A percentile compares a stretch with the other conserved stretches of the same genome.
phyloP scores from a whole-genome alignment of 257 asterid genomes.

The Henckelia pumila region DNA sequence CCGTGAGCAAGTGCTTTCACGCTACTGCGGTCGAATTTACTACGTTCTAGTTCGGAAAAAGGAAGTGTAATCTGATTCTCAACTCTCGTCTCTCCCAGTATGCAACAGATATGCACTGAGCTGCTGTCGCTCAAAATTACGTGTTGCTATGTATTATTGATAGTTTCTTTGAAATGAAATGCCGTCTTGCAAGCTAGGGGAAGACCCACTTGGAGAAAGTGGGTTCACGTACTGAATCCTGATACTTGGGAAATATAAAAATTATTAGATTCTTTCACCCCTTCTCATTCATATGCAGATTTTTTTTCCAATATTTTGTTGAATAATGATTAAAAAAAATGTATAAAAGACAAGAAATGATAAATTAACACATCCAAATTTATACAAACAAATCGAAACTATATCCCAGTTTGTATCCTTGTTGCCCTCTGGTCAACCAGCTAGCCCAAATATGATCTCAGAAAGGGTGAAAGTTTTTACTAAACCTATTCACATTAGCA shows the following conservation, averaged over 20 bases:
- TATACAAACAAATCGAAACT: not conserved
- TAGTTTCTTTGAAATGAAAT: not conserved
- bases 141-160: not conserved
- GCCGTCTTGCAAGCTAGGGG: not conserved
- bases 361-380: not conserved
- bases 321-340: too few species aligned
- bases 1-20: slow-evolving; percentile 18
- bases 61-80: not conserved
- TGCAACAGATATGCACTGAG: not conserved
- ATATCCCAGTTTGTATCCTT: too few species aligned
- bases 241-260: not conserved
- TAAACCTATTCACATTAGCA: not conserved
- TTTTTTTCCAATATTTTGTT: too few species aligned
- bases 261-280: too few species aligned
- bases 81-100: not conserved
- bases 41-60: not conserved
- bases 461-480: not conserved
- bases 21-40: too few species aligned
- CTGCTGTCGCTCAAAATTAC: not conserved
- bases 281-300: too few species aligned
- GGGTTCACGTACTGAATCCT: too few species aligned
- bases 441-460: too few species aligned
- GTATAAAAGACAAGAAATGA: not conserved
- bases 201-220: not conserved
- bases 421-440: too few species aligned